phyloP scores from a whole-genome alignment of 2,329 filamentous ascomycete genomes.

The Stemphylium beticola region DNA sequence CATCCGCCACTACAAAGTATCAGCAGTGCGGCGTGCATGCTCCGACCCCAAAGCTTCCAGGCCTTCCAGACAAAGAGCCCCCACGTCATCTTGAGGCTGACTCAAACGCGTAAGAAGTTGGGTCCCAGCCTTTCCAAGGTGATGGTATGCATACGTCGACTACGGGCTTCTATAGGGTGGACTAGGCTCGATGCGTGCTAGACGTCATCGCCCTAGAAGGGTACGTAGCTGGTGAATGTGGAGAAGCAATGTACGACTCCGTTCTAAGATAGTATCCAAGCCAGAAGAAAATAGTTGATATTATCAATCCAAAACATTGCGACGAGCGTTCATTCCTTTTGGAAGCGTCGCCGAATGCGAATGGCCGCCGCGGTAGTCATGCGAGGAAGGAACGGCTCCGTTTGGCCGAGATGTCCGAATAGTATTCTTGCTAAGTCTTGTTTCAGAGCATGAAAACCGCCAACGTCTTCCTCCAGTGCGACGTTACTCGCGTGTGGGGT shows the following conservation, averaged over 20 bases:
- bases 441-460: too few species aligned
- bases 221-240: not conserved
- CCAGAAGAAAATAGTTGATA: too few species aligned
- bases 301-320: too few species aligned
- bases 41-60: not conserved
- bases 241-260: not conserved
- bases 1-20: not conserved
- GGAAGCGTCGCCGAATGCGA: too few species aligned
- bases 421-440: too few species aligned
- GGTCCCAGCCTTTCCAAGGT: not conserved
- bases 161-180: not conserved
- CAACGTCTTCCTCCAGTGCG: too few species aligned
- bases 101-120: too few species aligned
- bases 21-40: not conserved
- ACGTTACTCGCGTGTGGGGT: not conserved
- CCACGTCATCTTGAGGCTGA: not conserved
- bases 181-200: not conserved
- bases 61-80: not conserved
- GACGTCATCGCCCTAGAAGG: slow-evolving; percentile 1
- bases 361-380: too few species aligned
- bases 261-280: too few species aligned
- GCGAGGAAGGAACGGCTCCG: too few species aligned
- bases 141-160: not conserved
- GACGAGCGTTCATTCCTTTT: too few species aligned
- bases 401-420: too few species aligned